These are phyloP conservation scores for Pluteus cervinus DNA, from an alignment of 768 basidiomycete genomes.

Conservation along the genomic window DNA sequence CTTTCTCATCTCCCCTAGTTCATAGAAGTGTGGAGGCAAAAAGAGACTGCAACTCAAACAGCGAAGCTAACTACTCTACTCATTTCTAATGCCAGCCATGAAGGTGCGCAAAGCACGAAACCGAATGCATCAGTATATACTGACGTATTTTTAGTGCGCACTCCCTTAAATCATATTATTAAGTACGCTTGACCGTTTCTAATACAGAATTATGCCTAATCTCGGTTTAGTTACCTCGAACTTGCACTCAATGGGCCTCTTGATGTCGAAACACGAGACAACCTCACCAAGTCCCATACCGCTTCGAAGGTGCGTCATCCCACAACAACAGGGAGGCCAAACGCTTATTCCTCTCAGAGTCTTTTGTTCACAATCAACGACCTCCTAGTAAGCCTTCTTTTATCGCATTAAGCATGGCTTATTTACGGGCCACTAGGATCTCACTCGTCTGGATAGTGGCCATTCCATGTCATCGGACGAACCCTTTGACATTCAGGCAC, in stretches of 20 bases:
- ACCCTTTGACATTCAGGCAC: constrained; percentile 59
- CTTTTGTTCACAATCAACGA: constrained; percentile 82
- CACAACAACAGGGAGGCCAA: neutral
- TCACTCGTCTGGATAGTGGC: constrained; percentile 72
- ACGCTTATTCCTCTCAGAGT: constrained; percentile 29
- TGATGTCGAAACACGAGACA: constrained; percentile 68
- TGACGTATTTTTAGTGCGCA: constrained; percentile 47
- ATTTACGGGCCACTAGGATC: constrained; percentile 36
- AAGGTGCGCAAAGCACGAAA: constrained; percentile 39
- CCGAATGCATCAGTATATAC: constrained; percentile 1
- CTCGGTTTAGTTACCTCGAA: constrained; percentile 56
- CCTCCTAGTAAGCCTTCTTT: constrained; percentile 40
- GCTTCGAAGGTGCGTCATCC: constrained; percentile 55
- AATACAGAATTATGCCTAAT: neutral
- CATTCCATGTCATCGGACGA: constrained; percentile 72
- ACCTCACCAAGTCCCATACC: constrained; percentile 63
- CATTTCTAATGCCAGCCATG: constrained; percentile 78
- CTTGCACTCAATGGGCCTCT: constrained; percentile 73
- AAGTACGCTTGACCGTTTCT: constrained; percentile 38
- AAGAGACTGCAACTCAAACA: constrained; percentile 64
- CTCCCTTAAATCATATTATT: constrained; percentile 79
- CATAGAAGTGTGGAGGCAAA: constrained; percentile 83
- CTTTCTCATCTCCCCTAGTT: constrained; percentile 37
- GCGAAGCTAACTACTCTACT: constrained; percentile 71
- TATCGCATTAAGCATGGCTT: neutral